These are phyloP conservation scores for Epichloe sylvatica DNA, from an alignment of 2,329 filamentous ascomycete genomes.

Conservation along the genomic window DNA sequence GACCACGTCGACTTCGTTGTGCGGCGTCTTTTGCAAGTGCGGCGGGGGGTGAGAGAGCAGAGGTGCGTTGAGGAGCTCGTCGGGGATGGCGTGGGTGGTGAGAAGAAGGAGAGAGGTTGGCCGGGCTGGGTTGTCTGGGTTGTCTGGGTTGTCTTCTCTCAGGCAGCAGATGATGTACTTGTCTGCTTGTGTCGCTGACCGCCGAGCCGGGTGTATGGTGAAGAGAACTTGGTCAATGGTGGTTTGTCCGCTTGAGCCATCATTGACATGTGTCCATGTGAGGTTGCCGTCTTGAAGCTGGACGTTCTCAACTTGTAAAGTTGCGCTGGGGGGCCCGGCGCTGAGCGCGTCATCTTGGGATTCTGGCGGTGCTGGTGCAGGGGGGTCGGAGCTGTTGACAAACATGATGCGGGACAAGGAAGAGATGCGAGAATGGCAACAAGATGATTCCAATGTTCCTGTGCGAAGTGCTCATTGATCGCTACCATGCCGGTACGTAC, in stretches of 20 bases:
- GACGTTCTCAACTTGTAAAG: constrained; percentile 9
- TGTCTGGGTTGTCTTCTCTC: constrained; percentile 16
- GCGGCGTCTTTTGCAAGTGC: constrained; percentile 17
- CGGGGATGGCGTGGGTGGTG: constrained; percentile 20
- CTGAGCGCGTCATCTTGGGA: not conserved
- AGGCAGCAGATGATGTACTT: constrained; percentile 25
- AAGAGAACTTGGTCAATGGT: constrained; percentile 18
- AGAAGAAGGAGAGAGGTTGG: constrained; percentile 19
- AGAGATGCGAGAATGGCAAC: too few relatives aligned
- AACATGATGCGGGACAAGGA: too few relatives aligned
- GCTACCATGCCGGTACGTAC: too few relatives aligned
- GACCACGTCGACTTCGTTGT: constrained; percentile 42
- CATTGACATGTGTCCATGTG: constrained; percentile 14
- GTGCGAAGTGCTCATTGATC: too few relatives aligned
- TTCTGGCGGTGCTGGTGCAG: not conserved
- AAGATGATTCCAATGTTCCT: too few relatives aligned
- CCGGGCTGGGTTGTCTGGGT: constrained; percentile 5
- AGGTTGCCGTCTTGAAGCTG: constrained; percentile 13
- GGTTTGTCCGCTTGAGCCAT: constrained; percentile 7
- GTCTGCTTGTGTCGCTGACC: not conserved
- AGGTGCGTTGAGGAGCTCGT: constrained; percentile 19
- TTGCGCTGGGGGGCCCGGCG: not conserved
- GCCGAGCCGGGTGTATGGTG: constrained; percentile 6
- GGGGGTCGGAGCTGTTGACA: not conserved
- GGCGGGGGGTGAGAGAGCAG: constrained; percentile 23